Base-by-base conservation (phyloP, 2,329 filamentous ascomycete species). In the Botrytis elliptica region DNA sequence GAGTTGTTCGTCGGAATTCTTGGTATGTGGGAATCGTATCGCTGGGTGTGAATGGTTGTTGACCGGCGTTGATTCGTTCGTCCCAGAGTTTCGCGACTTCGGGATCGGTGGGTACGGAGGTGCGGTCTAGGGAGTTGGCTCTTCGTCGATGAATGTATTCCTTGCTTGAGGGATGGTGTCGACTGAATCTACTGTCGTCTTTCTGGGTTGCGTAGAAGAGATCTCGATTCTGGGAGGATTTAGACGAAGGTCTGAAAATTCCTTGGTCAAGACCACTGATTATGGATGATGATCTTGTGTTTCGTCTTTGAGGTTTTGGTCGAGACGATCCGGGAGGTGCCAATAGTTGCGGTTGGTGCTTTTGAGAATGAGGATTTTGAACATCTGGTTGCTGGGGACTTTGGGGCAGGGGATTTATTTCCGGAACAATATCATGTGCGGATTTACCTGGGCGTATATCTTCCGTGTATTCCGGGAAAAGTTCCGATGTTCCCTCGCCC, bases 161-260 rank as follows among this genome's bases (percentile, higher is more conserved):
- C 42, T 2, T 29, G 3, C 49, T 55, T 25, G 66, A 55, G 36
- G 66, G 36, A 38, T 57, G 66, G 6, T 55, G 25, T 57, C 66
- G 46, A 33, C 46, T 68, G 0, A 57, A 68, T 57, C 36, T 57
- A 42, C 36, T 57, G 3, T 68, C 66, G 5, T 68, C 66, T 57
- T 57, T 68, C 49, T 68, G 66, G n/a, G 25, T 42, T 33, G 66
- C 49, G 14, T 68, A 68, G 49, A 68, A 68, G 5, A 57, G 52
- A 38, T 22, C 66, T 42, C 9, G 66, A 22, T 42, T 55, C 4
- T 68, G 46, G 16, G 49, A 4, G 18, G 10, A n/a, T 42, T 42
- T 40, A 10, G 25, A 20, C 7, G 36, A 3, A n/a, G 9, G 5
- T 16, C 66, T 57, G 6, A 33, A 68, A 1, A 68, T 68, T 42